Evolutionary conservation across 2,329 filamentous ascomycete species (phyloP).

Genomic region (Beauveria bassiana): DNA sequence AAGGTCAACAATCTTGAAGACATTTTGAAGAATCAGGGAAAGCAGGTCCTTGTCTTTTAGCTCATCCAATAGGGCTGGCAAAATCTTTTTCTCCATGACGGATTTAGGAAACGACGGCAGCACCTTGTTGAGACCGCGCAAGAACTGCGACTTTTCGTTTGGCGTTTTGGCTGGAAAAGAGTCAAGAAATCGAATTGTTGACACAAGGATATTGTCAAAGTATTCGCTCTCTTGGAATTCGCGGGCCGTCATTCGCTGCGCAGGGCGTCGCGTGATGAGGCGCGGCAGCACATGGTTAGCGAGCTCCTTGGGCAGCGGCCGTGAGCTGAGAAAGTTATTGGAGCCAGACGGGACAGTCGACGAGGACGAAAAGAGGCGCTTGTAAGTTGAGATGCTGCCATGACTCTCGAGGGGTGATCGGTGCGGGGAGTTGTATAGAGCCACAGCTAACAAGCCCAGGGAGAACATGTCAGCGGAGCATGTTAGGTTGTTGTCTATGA

Average conservation of each 20-base stretch:
- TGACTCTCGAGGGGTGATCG: conserved; percentile 76
- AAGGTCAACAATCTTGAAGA: conserved; percentile 80
- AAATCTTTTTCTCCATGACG: conserved; percentile 88
- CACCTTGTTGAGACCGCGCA: conserved; percentile 81
- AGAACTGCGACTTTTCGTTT: conserved; percentile 83
- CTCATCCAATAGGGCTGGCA: conserved; percentile 84
- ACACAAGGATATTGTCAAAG: conserved; percentile 95
- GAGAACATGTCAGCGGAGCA: conserved; percentile 88
- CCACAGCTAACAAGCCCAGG: conserved; percentile 77
- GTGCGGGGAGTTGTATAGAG: conserved; percentile 93
- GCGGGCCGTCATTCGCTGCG: conserved; percentile 75
- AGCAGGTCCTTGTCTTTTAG: conserved; percentile 86
- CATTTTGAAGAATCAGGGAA: conserved; percentile 77
- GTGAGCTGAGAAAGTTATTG: conserved; percentile 80
- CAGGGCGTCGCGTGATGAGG: conserved; percentile 79
- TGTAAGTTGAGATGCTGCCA: conserved; percentile 75
- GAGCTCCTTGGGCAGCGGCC: conserved; percentile 73
- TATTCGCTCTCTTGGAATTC: conserved; percentile 95
- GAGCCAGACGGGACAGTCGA: conserved; percentile 68
- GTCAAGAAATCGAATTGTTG: conserved; percentile 92
- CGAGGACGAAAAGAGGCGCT: conserved; percentile 70
- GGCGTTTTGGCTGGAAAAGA: conserved; percentile 84
- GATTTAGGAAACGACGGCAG: conserved; percentile 87
- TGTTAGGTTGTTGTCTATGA: conserved; percentile 82
- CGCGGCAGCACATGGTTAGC: conserved; percentile 68